These are phyloP conservation scores for Huntiella savannae DNA, from an alignment of 2,329 filamentous ascomycete genomes.

Conservation along the genomic window DNA sequence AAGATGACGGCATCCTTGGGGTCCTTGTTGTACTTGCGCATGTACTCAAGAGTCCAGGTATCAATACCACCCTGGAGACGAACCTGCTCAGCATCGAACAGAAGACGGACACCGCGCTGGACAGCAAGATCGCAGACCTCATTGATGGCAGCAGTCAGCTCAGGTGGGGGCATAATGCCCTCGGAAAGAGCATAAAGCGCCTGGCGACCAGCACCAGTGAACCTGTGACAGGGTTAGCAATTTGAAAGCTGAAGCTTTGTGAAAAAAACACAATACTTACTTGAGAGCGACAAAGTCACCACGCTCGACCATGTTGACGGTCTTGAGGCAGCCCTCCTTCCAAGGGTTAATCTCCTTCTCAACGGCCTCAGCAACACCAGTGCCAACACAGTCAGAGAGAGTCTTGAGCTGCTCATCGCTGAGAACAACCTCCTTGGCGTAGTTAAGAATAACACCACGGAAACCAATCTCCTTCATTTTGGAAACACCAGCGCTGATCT, in stretches of 20 bases:
- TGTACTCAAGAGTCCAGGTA: slow-evolving; percentile 59
- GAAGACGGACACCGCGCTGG: slow-evolving; percentile 48
- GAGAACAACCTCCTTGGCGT: slow-evolving; percentile 64
- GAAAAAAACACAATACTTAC: slow-evolving; percentile 17
- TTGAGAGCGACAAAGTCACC: slow-evolving; percentile 50
- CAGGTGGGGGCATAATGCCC: slow-evolving; percentile 40
- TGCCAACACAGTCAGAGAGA: slow-evolving; percentile 25
- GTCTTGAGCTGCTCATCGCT: slow-evolving; percentile 31
- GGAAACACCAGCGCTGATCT: slow-evolving; percentile 47
- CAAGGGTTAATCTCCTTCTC: slow-evolving; percentile 48
- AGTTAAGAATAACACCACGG: slow-evolving; percentile 66
- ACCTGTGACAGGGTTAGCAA: slow-evolving; percentile 23
- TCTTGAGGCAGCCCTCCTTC: slow-evolving; percentile 55
- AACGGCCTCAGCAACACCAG: slow-evolving; percentile 29
- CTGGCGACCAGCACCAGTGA: slow-evolving; percentile 64
- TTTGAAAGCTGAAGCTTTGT: not conserved
- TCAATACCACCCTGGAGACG: slow-evolving; percentile 63
- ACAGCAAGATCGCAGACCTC: slow-evolving; percentile 56
- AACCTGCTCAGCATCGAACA: slow-evolving; percentile 77
- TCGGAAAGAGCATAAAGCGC: slow-evolving; percentile 48
- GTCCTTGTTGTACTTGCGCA: slow-evolving; percentile 53
- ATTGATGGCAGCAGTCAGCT: slow-evolving; percentile 51
- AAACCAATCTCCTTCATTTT: slow-evolving; percentile 58
- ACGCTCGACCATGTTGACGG: slow-evolving; percentile 43
- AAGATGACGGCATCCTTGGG: slow-evolving; percentile 51